Conservation (phyloP, 352 stramenopile genomes). For the Pythium folliculosum region DNA sequence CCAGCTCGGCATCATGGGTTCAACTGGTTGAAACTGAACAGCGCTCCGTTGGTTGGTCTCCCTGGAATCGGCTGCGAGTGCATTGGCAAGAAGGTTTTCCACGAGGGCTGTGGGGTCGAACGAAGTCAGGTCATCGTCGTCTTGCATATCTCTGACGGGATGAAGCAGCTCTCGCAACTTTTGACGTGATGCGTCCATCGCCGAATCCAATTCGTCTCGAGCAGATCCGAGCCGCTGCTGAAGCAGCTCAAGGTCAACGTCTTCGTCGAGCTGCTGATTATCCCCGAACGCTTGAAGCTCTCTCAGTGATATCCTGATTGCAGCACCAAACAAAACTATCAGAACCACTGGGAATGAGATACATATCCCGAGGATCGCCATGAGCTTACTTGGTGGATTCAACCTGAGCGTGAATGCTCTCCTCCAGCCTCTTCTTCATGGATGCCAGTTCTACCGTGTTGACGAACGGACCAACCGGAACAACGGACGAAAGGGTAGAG, state of each 20-base stretch:
- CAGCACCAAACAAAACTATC: neutral
- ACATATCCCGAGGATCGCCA: neutral
- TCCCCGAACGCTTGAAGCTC: slow-evolving; percentile 27
- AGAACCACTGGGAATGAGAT: neutral
- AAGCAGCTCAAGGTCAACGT: slow-evolving; percentile 28
- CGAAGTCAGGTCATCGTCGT: neutral
- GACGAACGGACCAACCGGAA: slow-evolving; percentile 14
- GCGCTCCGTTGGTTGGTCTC: neutral
- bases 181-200: slow-evolving; percentile 31
- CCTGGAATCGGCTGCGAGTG: neutral
- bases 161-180: slow-evolving; percentile 20
- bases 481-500: neutral
- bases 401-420: slow-evolving; percentile 49
- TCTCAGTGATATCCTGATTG: slow-evolving; percentile 34
- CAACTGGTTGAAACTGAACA: neutral
- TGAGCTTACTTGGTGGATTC: slow-evolving; percentile 45
- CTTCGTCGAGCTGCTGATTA: slow-evolving; percentile 6
- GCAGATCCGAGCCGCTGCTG: slow-evolving; percentile 27
- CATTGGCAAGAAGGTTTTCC: slow-evolving; percentile 14
- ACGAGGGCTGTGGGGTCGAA: slow-evolving; percentile 15
- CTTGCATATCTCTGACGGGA: neutral
- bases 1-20: slow-evolving; percentile 4
- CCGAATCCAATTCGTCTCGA: slow-evolving; percentile 24
- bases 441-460: slow-evolving; percentile 41
- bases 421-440: slow-evolving; percentile 42